phyloP scores from a whole-genome alignment of 306 rosid genomes.

The Notholithocarpus densiflorus region DNA sequence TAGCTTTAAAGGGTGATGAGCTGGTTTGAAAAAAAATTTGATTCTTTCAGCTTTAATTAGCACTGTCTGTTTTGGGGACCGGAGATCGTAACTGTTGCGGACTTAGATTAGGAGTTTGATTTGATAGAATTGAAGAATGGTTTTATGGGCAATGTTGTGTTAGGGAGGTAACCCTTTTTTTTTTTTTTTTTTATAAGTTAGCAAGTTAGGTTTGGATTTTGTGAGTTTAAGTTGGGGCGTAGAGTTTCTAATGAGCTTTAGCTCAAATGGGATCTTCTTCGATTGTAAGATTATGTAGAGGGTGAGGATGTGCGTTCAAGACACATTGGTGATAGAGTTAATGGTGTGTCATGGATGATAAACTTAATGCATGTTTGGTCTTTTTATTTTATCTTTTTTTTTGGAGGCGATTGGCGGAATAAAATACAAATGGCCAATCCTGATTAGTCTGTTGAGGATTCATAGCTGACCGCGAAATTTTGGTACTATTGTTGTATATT shows the following conservation, averaged over 20 bases:
- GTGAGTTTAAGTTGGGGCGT: background rate
- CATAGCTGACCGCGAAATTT: too few relatives aligned
- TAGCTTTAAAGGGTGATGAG: background rate
- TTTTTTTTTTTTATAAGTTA: background rate
- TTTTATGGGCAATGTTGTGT: background rate
- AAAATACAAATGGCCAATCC: too few relatives aligned
- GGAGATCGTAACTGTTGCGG: constrained; percentile 9
- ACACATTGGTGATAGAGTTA: background rate
- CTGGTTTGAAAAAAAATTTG: background rate
- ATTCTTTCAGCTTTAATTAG: constrained; percentile 8
- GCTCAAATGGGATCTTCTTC: too few relatives aligned
- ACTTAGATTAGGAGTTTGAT: background rate
- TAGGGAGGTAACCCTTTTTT: background rate
- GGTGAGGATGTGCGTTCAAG: too few relatives aligned
- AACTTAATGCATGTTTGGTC: background rate
- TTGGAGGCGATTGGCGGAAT: background rate
- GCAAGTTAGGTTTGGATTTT: background rate
- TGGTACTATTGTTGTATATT: too few relatives aligned
- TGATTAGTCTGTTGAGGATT: too few relatives aligned
- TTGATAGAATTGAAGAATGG: background rate
- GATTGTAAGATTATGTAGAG: too few relatives aligned
- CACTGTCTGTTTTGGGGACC: background rate
- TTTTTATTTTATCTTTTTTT: background rate
- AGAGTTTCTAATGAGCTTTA: too few relatives aligned
- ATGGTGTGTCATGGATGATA: background rate